Evolutionary conservation across 352 stramenopile genomes (phyloP), one percentile per base, ranked within the genome.

Genomic region (Phytophthora sp.): DNA sequence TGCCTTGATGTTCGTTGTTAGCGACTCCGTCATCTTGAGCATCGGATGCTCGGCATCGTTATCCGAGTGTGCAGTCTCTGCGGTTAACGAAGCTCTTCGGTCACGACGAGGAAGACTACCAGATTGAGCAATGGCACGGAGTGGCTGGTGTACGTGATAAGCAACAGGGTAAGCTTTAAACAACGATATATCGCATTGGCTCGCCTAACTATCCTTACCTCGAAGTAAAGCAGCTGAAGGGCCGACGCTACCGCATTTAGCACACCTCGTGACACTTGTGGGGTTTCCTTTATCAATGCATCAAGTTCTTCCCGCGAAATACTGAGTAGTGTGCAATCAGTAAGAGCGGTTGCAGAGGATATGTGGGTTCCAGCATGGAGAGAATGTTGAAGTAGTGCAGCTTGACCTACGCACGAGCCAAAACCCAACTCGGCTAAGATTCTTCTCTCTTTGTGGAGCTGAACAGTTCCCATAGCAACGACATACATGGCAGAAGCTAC

Each of bases 401-500:
- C 78, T 69, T 95, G 84, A 0, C 87, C 87, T 20, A 95, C 75
- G 51, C 87, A 95, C 26, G 84, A 79, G 37, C 87, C 87, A 57
- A 88, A 84, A 0, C 76, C 72, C 24, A 94, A 60, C 20, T 89
- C 82, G 0, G 84, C 75, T 1, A 95, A 53, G 34, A 94, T 78
- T 2, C 76, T 72, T 20, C 71, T 70, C 31, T 93, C 66, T 45
- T 94, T 93, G 56, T 95, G 87, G 13, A 94, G 75, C 51, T 95
- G 84, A 21, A 95, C 82, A 2, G 69, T 82, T 2, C 87, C 87
- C 7, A 62, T 66, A 2, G 87, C 87, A 48, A 95, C 76, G 8
- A 94, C 77, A 37, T 84, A 94, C 87, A 95, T 94, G 2, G 83
- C 73, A 15, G 74, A 83, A 44, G 87, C 87, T 95, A 30, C n/a